Base-by-base conservation (phyloP, 2,329 filamentous ascomycete genomes). In the Tolypocladium guangdongense region DNA sequence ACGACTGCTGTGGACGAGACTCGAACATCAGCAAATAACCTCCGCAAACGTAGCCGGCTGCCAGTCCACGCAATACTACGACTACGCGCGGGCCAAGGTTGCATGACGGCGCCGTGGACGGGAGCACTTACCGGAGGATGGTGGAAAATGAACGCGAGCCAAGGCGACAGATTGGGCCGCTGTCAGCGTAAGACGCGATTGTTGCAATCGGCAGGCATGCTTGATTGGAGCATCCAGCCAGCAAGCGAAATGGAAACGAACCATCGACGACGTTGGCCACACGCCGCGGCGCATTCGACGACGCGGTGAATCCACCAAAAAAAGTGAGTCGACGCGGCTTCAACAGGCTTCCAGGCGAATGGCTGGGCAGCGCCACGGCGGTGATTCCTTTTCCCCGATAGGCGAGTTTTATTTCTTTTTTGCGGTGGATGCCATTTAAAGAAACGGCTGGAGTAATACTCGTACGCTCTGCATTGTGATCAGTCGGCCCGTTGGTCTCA, bases 391-490 rank as follows among this genome's bases (percentile, higher is more conserved):
- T 52, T 36, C 46, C 11, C 33, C 35, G 36, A 24, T 45, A 35
- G 27, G 33, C 47, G 43, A 18, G n/a, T 30, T 24, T 18, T 37
- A 22, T 49, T 53, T 49, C 12, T 22, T 37, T 54, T 43, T 32
- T 10, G 47, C n/a, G 18, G 14, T 33, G 33, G 10, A 10, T 39
- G 33, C 49, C 30, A 46, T 52, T 52, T 32, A 7, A 36, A 20
- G 38, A 52, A 22, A 30, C 36, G 20, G 18, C n/a, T n/a, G n/a
- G n/a, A n/a, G n/a, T n/a, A n/a, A n/a, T n/a, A n/a, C n/a, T n/a
- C n/a, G n/a, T n/a, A n/a, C 41, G 49, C 52, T 49, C 52, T 54
- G 52, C 52, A 46, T 32, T 36, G 38, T 47, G 48, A 39, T n/a
- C 7, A 38, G 49, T 51, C 41, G 33, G 18, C 24, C 50, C n/a